A percentile compares a stretch with the other conserved stretches of the same genome.
phyloP scores from a whole-genome alignment of 2,329 filamentous ascomycete species.

The Colletotrichum liriopes region DNA sequence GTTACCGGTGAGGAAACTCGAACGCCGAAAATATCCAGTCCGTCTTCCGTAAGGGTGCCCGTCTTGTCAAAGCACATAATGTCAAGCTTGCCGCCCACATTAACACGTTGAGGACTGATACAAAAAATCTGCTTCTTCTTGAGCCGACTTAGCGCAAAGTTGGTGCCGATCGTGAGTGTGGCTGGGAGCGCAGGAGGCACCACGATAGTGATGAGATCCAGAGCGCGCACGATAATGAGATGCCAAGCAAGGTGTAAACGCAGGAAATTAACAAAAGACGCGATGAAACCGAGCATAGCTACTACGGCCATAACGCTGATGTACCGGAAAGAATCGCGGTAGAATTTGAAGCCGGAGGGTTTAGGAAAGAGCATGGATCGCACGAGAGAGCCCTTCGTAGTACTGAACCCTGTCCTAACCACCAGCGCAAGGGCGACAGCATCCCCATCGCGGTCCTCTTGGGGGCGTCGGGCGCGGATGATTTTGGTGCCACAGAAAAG shows the following conservation, averaged over 20 bases:
- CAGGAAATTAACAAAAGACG: conserved; percentile 94
- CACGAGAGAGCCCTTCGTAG: conserved; percentile 95
- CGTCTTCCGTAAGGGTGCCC: conserved; percentile 97
- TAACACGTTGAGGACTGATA: conserved; percentile 97
- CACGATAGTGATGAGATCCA: conserved; percentile 97
- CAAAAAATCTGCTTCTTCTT: conserved; percentile 96
- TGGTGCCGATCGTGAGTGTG: conserved; percentile 95
- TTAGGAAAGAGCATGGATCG: conserved; percentile 99
- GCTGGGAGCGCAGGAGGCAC: conserved; percentile 95
- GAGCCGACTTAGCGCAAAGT: conserved; percentile 89
- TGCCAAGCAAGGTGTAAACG: conserved; percentile 88
- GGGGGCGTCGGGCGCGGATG: conserved; percentile 88
- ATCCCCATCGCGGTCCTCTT: conserved; percentile 88
- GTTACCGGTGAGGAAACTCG: conserved; percentile 78
- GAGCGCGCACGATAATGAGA: conserved; percentile 89
- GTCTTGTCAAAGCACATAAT: conserved; percentile 99
- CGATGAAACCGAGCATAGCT: conserved; percentile 88
- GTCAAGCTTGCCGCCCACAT: conserved; percentile 95
- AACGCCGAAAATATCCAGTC: conserved; percentile 92
- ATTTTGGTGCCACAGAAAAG: conserved; percentile 97
- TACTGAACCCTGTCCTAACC: conserved; percentile 95
- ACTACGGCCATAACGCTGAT: conserved; percentile 96
- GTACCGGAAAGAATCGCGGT: conserved; percentile 96
- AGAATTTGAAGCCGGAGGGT: conserved; percentile 98
- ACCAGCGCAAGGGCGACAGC: conserved; percentile 93